Base-by-base conservation (phyloP, 495 filamentous ascomycete genomes). In the Ascodesmis nigricans region DNA sequence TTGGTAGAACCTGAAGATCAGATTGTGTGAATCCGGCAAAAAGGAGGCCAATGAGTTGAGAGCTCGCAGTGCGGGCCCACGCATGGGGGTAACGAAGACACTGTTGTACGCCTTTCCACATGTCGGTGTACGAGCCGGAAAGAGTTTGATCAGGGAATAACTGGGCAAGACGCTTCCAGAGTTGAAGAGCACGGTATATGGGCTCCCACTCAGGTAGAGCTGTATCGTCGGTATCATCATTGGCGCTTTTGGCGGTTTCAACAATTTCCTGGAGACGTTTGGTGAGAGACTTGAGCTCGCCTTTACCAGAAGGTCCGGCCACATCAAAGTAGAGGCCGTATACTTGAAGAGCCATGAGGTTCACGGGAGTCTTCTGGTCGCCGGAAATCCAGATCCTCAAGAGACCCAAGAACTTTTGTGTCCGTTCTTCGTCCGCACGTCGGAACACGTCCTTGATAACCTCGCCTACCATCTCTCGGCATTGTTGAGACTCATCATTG, bases 401-500 rank as follows among this genome's bases (percentile, higher is more conserved):
- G 20, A 78, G 62, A 1, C 56, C 58, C 29, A 80, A 45, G 43
- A 90, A 81, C 20, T 63, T 67, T 40, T 69, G 63, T 42, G 66
- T 58, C 26, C 67, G 62, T 43, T 87, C 79, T 34, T 61, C 61
- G 50, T 91, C 74, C 1, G 81, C 76, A 39, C 75, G 69, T 28
- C 69, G 69, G 52, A 87, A 91, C 31, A 77, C 60, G 48, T 75
- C 69, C 45, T 78, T 79, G 26, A 92, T 56, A 20, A 97, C 54
- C 21, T 69, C 67, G 10, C 68, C 78, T 6, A 80, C 79, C 60
- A 87, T 77, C 43, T 79, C 66, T 16, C 78, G 73, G 53, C 87
- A 97, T 38, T 80, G 75, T 7, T 69, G 60, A 21, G 78, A 76
- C 20, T 91, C 78, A 41, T 97, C 87, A 40, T 91, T 91, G 29